phyloP scores from a whole-genome alignment of 2,329 filamentous ascomycete species.

The Alternaria incomplexa region DNA sequence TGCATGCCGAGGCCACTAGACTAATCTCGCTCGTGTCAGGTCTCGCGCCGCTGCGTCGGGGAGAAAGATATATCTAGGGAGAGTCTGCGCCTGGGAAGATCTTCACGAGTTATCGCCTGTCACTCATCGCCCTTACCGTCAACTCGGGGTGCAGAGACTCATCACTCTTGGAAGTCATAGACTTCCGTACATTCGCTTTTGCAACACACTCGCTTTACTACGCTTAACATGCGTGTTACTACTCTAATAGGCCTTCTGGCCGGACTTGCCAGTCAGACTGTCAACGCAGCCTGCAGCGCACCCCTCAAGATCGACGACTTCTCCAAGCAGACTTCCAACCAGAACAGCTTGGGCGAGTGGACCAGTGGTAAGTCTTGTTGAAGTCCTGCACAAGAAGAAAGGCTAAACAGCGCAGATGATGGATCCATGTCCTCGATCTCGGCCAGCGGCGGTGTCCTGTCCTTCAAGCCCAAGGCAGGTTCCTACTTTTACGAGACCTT shows the following conservation, averaged over 20 bases:
- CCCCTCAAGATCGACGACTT: slow-evolving; percentile 49
- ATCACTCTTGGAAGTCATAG: slow-evolving; percentile 33
- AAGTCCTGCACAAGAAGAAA: too few species aligned
- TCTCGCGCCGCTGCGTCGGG: slow-evolving; percentile 20
- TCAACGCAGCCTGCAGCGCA: slow-evolving; percentile 44
- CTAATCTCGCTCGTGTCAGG: slow-evolving; percentile 32
- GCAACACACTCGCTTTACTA: slow-evolving; percentile 33
- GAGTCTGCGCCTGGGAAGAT: slow-evolving; percentile 6
- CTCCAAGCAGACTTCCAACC: slow-evolving; percentile 45
- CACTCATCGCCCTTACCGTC: slow-evolving; percentile 15
- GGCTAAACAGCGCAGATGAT: slow-evolving; percentile 53
- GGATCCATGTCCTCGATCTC: slow-evolving; percentile 55
- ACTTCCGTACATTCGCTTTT: slow-evolving; percentile 50
- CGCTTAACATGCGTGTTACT: slow-evolving; percentile 37
- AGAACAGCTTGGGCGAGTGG: slow-evolving; percentile 45
- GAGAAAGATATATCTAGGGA: slow-evolving; percentile 32
- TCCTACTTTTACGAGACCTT: slow-evolving; percentile 64
- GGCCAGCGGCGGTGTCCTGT: slow-evolving; percentile 53
- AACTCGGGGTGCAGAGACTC: slow-evolving; percentile 25
- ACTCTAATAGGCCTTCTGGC: slow-evolving; percentile 43
- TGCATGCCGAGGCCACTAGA: slow-evolving; percentile 36
- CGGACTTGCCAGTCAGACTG: slow-evolving; percentile 31
- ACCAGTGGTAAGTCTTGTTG: slow-evolving; percentile 38
- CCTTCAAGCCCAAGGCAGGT: slow-evolving; percentile 56
- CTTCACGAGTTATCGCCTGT: slow-evolving; percentile 30